Percentiles rank a stretch among this genome's conserved stretches.
phyloP scores from a whole-genome alignment of 306 rosid species.

The Dryas drummondii region DNA sequence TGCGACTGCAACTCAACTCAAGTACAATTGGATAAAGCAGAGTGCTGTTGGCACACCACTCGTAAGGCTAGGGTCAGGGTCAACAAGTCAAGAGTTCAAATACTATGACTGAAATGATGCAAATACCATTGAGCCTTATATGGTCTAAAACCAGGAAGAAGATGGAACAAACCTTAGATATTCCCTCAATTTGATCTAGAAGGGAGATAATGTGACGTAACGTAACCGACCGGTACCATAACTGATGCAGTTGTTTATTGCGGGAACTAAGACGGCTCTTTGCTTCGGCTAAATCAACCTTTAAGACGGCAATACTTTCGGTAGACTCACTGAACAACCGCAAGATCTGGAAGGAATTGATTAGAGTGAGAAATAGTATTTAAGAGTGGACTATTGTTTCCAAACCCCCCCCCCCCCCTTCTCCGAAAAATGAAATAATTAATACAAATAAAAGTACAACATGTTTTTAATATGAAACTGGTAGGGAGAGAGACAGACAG shows the following conservation, averaged over 20 bases:
- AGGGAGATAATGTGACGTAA: conserved; percentile 93
- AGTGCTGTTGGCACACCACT: not conserved
- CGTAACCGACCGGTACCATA: conserved; percentile 98
- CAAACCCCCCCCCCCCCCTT: not conserved
- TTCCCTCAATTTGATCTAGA: conserved; percentile 98
- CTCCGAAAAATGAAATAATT: not conserved
- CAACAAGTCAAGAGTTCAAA: conserved; percentile 14
- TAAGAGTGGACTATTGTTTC: conserved; percentile 5
- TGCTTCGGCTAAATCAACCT: conserved; percentile 91
- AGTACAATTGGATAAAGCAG: conserved; percentile 5
- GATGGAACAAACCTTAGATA: conserved; percentile 70
- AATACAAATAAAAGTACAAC: not conserved
- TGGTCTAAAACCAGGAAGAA: conserved; percentile 20
- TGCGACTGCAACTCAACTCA: conserved; percentile 3
- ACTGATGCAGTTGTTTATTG: conserved; percentile 94
- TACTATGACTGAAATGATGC: conserved; percentile 19
- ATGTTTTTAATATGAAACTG: not conserved
- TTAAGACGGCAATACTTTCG: conserved; percentile 66
- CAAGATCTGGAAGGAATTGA: conserved; percentile 70
- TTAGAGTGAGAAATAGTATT: conserved; percentile 1
- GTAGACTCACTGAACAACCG: conserved; percentile 95
- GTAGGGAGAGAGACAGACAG: too few relatives aligned
- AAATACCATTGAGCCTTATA: conserved; percentile 14
- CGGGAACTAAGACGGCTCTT: conserved; percentile 85
- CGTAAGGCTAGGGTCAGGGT: not conserved